Conservation (phyloP, 2,329 filamentous ascomycete species). For the Claviceps purpurea region DNA sequence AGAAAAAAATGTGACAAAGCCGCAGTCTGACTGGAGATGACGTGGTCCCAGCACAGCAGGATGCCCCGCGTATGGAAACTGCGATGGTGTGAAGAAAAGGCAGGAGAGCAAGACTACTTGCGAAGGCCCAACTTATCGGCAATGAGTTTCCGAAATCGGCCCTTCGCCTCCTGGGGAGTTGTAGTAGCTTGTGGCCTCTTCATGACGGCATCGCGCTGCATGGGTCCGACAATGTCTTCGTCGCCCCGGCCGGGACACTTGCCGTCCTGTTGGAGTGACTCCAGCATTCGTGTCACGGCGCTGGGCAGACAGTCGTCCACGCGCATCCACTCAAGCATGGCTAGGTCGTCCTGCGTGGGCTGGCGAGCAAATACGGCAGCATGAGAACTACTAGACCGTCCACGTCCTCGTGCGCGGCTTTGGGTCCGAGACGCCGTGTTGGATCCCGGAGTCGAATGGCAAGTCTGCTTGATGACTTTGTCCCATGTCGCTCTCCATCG, state of each 20-base stretch:
- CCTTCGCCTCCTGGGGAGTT: slow-evolving; percentile 26
- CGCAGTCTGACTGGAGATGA: too few relatives aligned
- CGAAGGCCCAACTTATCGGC: slow-evolving; percentile 29
- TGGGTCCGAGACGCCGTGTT: slow-evolving; percentile 22
- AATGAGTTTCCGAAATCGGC: slow-evolving; percentile 35
- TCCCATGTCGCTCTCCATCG: slow-evolving; percentile 62
- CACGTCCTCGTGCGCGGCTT: slow-evolving; percentile 25
- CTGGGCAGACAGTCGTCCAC: slow-evolving; percentile 45
- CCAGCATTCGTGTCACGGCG: slow-evolving; percentile 54
- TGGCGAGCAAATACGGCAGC: slow-evolving; percentile 21
- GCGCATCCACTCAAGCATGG: slow-evolving; percentile 28
- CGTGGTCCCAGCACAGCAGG: too few relatives aligned
- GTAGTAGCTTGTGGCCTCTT: slow-evolving; percentile 23
- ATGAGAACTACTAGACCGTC: slow-evolving; percentile 28
- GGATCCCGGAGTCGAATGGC: slow-evolving; percentile 13
- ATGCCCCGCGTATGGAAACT: too few relatives aligned
- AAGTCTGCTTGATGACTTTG: slow-evolving; percentile 41
- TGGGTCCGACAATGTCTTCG: slow-evolving; percentile 86
- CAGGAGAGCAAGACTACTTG: slow-evolving; percentile 5
- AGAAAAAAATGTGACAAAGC: background rate
- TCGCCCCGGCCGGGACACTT: slow-evolving; percentile 86
- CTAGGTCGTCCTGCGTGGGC: slow-evolving; percentile 23
- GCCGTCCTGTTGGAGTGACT: slow-evolving; percentile 55
- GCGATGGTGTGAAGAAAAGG: background rate
- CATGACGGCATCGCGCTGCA: slow-evolving; percentile 53